A percentile compares a stretch with the other conserved stretches of the same genome.
Conservation (phyloP, 345 rosid genomes). For the Ricinus communis region DNA sequence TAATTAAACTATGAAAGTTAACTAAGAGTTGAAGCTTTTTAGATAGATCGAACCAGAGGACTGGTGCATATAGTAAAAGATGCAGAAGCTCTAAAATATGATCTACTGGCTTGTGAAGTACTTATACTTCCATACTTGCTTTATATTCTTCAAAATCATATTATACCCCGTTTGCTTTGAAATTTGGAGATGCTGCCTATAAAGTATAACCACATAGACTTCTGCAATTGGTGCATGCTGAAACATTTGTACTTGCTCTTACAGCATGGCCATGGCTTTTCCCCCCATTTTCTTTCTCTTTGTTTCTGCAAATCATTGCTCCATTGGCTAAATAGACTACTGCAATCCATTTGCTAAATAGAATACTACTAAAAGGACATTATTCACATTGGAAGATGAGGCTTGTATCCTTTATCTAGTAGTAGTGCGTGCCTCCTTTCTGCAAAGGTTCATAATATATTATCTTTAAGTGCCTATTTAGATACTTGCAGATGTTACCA, state of each 20-base stretch:
- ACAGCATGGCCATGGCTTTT: neutral
- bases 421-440: neutral
- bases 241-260: neutral
- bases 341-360: neutral
- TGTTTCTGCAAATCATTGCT: neutral
- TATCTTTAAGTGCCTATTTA: neutral
- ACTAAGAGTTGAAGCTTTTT: neutral
- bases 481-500: neutral
- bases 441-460: neutral
- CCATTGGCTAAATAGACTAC: neutral
- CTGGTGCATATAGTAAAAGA: neutral
- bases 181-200: neutral
- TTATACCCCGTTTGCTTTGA: neutral
- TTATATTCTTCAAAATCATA: neutral
- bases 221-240: neutral
- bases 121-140: neutral
- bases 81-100: neutral
- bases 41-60: neutral
- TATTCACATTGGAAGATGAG: neutral
- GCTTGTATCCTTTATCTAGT: neutral
- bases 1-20: conserved; percentile 6
- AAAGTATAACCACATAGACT: neutral
- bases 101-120: neutral
- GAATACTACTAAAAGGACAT: neutral
- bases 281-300: no score